A percentile compares a stretch with the other conserved stretches of the same genome.
Evolutionary conservation across 805 yeast species (phyloP).

Genomic region (Metschnikowia matae): DNA sequence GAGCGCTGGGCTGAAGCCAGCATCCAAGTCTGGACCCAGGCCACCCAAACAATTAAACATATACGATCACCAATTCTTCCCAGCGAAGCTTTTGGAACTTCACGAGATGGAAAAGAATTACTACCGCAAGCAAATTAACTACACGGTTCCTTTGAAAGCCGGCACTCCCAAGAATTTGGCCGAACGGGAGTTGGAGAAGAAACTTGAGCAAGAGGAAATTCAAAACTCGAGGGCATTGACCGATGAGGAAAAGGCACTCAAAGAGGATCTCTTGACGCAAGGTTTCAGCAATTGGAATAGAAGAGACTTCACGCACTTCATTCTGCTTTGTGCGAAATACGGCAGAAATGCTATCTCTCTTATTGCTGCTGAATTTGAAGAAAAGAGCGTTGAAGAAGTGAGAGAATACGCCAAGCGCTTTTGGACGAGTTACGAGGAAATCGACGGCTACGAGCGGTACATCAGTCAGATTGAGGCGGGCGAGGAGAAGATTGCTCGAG

Average conservation of each 20-base stretch:
- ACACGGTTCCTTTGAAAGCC: constrained; percentile 57
- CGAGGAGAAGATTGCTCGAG: constrained; percentile 70
- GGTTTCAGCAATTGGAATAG: constrained; percentile 85
- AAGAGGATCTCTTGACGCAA: constrained; percentile 51
- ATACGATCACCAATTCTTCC: constrained; percentile 89
- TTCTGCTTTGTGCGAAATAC: constrained; percentile 66
- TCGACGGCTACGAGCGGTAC: constrained; percentile 87
- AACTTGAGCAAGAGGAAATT: constrained; percentile 67
- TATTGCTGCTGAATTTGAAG: constrained; percentile 77
- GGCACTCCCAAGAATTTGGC: constrained; percentile 40
- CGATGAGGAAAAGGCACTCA: constrained; percentile 69
- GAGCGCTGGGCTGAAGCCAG: constrained; percentile 50
- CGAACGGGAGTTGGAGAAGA: constrained; percentile 40
- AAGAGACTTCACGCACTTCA: constrained; percentile 81
- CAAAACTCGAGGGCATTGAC: constrained; percentile 76
- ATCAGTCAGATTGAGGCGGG: constrained; percentile 80
- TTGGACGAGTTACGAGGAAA: constrained; percentile 73
- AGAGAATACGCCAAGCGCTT: constrained; percentile 71
- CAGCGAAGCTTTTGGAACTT: constrained; percentile 68
- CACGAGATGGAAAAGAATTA: constrained; percentile 79
- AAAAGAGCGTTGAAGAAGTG: constrained; percentile 77
- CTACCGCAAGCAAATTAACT: constrained; percentile 64
- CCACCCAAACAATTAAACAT: constrained; percentile 82
- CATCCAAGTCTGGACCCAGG: constrained; percentile 56
- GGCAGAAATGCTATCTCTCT: constrained; percentile 72